Conservation (phyloP, 768 basidiomycete genomes). For the Mycena olivaceomarginata region DNA sequence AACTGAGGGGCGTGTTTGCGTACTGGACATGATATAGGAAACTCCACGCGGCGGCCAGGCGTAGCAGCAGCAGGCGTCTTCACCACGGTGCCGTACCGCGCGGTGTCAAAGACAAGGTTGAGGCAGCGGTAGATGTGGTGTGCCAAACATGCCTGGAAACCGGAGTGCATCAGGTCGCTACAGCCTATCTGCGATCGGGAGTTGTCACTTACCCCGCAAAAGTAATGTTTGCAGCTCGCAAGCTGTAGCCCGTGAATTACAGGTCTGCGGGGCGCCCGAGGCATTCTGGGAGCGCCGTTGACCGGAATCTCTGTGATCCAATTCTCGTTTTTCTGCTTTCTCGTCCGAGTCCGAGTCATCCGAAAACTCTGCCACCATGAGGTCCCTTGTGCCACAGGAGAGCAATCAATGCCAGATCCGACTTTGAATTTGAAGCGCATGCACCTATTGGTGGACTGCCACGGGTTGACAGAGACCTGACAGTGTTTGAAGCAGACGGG, state of each 20-base stretch:
- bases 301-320: conserved; percentile 27
- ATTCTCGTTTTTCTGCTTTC: conserved; percentile 11
- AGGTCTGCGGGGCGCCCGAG: conserved; percentile 19
- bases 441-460: conserved; percentile 41
- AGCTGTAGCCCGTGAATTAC: conserved; percentile 45
- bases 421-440: conserved; percentile 20
- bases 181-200: neutral
- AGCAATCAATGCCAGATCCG: conserved; percentile 2
- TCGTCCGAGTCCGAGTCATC: conserved; percentile 43
- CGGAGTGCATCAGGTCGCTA: neutral
- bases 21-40: conserved; percentile 48
- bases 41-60: conserved; percentile 37
- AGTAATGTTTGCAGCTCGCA: conserved; percentile 45
- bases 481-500: conserved; percentile 46
- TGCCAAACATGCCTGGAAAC: conserved; percentile 44
- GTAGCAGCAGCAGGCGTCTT: neutral
- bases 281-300: neutral
- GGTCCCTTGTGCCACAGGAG: conserved; percentile 34
- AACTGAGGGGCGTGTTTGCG: neutral
- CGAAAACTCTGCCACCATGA: conserved; percentile 39
- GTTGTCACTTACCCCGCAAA: conserved; percentile 41
- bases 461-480: conserved; percentile 43
- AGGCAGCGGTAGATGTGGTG: conserved; percentile 43
- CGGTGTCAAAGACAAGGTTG: conserved; percentile 44
- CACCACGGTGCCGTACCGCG: conserved; percentile 39